phyloP scores from a whole-genome alignment of 768 basidiomycete genomes.

The Tricholoma furcatifolium region DNA sequence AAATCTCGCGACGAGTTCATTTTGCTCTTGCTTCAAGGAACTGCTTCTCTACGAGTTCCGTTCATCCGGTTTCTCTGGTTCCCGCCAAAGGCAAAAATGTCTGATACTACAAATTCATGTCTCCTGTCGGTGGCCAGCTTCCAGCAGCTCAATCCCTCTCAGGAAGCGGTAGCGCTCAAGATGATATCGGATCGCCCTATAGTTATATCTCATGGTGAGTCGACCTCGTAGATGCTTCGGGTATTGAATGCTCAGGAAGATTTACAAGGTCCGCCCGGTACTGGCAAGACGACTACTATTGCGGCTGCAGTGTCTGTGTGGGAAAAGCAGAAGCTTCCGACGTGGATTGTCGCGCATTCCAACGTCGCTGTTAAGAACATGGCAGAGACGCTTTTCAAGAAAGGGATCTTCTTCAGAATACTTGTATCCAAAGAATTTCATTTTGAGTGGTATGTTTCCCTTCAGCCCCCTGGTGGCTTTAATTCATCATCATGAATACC shows the following conservation, averaged over 20 bases:
- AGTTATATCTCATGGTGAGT: constrained; percentile 38
- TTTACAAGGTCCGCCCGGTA: constrained; percentile 45
- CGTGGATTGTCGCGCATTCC: constrained; percentile 47
- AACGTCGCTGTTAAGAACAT: constrained; percentile 54
- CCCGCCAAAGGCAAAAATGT: constrained; percentile 11
- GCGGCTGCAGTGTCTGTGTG: constrained; percentile 39
- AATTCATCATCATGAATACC: not conserved
- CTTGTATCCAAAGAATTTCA: constrained; percentile 49
- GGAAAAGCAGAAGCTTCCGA: constrained; percentile 21
- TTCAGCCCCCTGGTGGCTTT: too few species aligned
- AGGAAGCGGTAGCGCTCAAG: constrained; percentile 31
- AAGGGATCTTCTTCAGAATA: constrained; percentile 36
- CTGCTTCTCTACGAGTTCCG: constrained; percentile 24
- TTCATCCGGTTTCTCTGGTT: constrained; percentile 44
- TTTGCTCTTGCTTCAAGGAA: constrained; percentile 32
- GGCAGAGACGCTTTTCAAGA: constrained; percentile 39
- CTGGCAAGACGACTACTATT: constrained; percentile 55
- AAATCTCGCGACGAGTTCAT: constrained; percentile 37
- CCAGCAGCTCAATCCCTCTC: constrained; percentile 34
- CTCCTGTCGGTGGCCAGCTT: not conserved
- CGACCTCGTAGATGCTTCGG: not conserved
- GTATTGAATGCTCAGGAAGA: not conserved
- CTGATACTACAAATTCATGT: not conserved
- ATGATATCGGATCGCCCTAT: constrained; percentile 32
- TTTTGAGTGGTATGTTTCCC: constrained; percentile 38